Evolutionary conservation across 805 yeast genomes (phyloP).

Genomic region (Wickerhamiella spandovensis): DNA sequence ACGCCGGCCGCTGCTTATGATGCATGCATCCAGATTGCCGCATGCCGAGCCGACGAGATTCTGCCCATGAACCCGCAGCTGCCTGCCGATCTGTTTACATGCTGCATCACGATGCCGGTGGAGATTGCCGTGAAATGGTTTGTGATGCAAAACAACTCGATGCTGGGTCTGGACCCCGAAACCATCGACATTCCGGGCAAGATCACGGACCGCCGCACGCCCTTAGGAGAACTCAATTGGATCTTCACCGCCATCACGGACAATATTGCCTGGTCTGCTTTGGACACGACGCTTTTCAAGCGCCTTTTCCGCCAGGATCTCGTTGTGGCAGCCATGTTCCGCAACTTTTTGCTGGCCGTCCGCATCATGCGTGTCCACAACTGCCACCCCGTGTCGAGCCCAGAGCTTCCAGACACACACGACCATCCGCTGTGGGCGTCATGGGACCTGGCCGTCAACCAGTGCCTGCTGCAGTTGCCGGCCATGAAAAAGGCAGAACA

Average conservation of each 20-base stretch:
- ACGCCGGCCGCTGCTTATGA: conserved; percentile 57
- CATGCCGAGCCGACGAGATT: conserved; percentile 74
- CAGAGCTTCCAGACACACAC: conserved; percentile 73
- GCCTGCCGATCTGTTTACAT: conserved; percentile 92
- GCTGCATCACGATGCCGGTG: conserved; percentile 90
- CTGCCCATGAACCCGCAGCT: conserved; percentile 87
- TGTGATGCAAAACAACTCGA: conserved; percentile 42
- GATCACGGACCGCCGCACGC: conserved; percentile 84
- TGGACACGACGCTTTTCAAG: conserved; percentile 79
- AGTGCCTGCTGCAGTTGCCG: conserved; percentile 50
- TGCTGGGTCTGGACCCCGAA: conserved; percentile 25
- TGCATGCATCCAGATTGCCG: conserved; percentile 87
- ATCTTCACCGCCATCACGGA: conserved; percentile 96
- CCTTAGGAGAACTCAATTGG: conserved; percentile 93
- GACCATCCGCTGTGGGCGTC: conserved; percentile 94
- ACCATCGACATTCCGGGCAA: conserved; percentile 69
- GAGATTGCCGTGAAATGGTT: conserved; percentile 90
- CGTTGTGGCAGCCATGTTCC: conserved; percentile 90
- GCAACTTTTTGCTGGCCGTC: conserved; percentile 84
- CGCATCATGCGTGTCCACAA: conserved; percentile 87
- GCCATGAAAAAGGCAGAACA: conserved; percentile 24
- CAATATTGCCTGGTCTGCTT: conserved; percentile 92
- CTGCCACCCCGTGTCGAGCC: conserved; percentile 90
- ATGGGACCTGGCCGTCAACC: conserved; percentile 96
- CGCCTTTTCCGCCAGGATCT: conserved; percentile 85